These are phyloP conservation scores for Calonectria pauciramosa DNA, from an alignment of 2,329 filamentous ascomycete genomes.

Conservation along the genomic window DNA sequence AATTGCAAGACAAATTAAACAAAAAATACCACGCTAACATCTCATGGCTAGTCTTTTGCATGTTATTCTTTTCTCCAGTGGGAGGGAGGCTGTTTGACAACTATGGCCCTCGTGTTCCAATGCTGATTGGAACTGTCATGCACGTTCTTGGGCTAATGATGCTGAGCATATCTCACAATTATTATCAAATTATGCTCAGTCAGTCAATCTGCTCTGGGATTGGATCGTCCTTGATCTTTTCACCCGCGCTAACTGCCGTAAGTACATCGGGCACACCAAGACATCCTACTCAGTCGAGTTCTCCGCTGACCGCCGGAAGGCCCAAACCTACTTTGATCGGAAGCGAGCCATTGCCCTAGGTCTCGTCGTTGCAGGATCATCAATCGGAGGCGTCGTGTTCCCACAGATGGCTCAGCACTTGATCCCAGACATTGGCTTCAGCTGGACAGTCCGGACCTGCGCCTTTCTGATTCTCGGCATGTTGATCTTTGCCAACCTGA, in stretches of 20 bases:
- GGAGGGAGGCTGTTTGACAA: slow-evolving; percentile 65
- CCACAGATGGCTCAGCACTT: slow-evolving; percentile 42
- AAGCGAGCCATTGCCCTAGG: slow-evolving; percentile 69
- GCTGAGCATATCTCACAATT: slow-evolving; percentile 58
- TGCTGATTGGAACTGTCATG: slow-evolving; percentile 62
- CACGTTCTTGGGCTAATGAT: slow-evolving; percentile 72
- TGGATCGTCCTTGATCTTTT: slow-evolving; percentile 33
- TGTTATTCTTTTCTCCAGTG: slow-evolving; percentile 49
- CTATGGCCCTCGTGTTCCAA: slow-evolving; percentile 67
- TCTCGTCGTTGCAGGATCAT: slow-evolving; percentile 68
- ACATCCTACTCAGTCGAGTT: neutral
- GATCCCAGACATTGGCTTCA: slow-evolving; percentile 39
- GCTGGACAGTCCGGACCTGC: slow-evolving; percentile 69
- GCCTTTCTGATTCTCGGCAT: slow-evolving; percentile 59
- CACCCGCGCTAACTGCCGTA: slow-evolving; percentile 32
- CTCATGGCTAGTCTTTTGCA: slow-evolving; percentile 38
- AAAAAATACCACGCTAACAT: neutral
- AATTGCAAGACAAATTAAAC: neutral
- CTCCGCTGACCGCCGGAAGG: slow-evolving; percentile 16
- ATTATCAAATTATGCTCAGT: slow-evolving; percentile 49
- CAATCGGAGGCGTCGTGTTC: slow-evolving; percentile 67
- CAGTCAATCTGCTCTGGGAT: slow-evolving; percentile 36
- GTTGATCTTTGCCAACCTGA: slow-evolving; percentile 37
- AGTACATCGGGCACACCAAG: neutral
- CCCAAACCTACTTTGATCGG: slow-evolving; percentile 43